These are phyloP conservation scores for Penicillium sclerotiorum DNA, from an alignment of 2,329 filamentous ascomycete genomes.

Conservation along the genomic window DNA sequence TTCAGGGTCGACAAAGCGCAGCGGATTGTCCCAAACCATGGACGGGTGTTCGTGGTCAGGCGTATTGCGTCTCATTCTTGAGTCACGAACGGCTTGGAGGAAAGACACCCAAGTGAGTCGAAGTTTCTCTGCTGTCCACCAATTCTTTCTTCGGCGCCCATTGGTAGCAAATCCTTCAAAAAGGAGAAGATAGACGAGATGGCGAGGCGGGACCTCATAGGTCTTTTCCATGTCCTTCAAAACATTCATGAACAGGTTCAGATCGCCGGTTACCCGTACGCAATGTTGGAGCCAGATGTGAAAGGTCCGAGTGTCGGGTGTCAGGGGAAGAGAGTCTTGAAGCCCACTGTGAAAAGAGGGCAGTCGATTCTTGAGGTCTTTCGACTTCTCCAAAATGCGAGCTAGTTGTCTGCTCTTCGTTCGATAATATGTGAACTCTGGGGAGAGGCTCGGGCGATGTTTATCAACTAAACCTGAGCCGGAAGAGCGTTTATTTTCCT, in stretches of 20 bases:
- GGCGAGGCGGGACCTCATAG: slow-evolving; percentile 69
- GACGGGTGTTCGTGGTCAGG: slow-evolving; percentile 14
- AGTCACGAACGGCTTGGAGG: slow-evolving; percentile 48
- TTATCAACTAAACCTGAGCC: no score
- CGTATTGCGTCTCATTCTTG: slow-evolving; percentile 31
- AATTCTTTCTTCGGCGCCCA: slow-evolving; percentile 63
- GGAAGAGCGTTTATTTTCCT: no score
- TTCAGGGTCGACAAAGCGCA: slow-evolving; percentile 15
- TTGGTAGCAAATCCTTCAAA: slow-evolving; percentile 80
- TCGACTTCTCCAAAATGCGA: slow-evolving; percentile 51
- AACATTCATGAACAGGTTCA: slow-evolving; percentile 69
- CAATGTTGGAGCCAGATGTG: slow-evolving; percentile 77
- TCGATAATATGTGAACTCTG: slow-evolving; percentile 42
- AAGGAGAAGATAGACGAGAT: slow-evolving; percentile 75
- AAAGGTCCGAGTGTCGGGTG: slow-evolving; percentile 78
- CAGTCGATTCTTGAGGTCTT: slow-evolving; percentile 49
- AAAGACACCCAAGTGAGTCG: slow-evolving; percentile 69
- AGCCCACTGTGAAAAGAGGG: slow-evolving; percentile 61
- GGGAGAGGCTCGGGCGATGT: no score
- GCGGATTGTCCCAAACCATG: slow-evolving; percentile 36
- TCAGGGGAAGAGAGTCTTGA: slow-evolving; percentile 67
- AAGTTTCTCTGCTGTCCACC: slow-evolving; percentile 74
- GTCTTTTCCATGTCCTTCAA: slow-evolving; percentile 76
- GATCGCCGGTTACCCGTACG: slow-evolving; percentile 67
- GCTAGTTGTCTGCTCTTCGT: slow-evolving; percentile 48